Conservation (phyloP, 352 stramenopile species). For the Pythium dissotocum region DNA sequence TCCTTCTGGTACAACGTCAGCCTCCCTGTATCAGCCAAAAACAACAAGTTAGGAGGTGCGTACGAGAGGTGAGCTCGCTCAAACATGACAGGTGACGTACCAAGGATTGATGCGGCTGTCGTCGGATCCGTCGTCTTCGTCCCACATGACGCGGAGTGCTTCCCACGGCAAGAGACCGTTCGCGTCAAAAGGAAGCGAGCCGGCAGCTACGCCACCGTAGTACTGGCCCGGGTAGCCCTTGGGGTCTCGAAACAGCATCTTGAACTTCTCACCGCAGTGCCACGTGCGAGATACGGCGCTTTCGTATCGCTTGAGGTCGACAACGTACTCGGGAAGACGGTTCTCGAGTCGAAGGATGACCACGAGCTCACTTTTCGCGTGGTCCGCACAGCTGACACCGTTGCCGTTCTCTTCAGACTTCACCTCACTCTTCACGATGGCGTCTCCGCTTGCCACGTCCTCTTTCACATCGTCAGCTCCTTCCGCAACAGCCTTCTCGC, state of each 20-base stretch:
- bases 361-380: constrained; percentile 29
- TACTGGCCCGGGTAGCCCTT: constrained; percentile 72
- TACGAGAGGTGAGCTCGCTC: background rate
- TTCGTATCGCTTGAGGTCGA: constrained; percentile 71
- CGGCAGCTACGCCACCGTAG: constrained; percentile 64
- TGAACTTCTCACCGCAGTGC: constrained; percentile 68
- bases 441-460: background rate
- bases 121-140: constrained; percentile 82
- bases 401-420: background rate
- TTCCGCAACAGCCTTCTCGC: constrained; percentile 38
- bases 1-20: constrained; percentile 23
- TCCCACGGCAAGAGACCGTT: constrained; percentile 81
- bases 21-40: constrained; percentile 19
- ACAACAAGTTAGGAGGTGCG: background rate
- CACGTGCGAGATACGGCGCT: constrained; percentile 56
- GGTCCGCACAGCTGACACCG: constrained; percentile 11
- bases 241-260: constrained; percentile 75
- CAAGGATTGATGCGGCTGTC: constrained; percentile 85
- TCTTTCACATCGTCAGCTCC: constrained; percentile 16
- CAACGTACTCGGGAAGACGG: constrained; percentile 68
- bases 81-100: constrained; percentile 35
- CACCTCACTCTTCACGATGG: background rate
- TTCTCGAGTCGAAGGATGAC: constrained; percentile 84
- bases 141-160: constrained; percentile 76
- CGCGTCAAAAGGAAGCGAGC: constrained; percentile 57